phyloP scores from a whole-genome alignment of 176 grass and related monocot species.

The Lolium perenne region DNA sequence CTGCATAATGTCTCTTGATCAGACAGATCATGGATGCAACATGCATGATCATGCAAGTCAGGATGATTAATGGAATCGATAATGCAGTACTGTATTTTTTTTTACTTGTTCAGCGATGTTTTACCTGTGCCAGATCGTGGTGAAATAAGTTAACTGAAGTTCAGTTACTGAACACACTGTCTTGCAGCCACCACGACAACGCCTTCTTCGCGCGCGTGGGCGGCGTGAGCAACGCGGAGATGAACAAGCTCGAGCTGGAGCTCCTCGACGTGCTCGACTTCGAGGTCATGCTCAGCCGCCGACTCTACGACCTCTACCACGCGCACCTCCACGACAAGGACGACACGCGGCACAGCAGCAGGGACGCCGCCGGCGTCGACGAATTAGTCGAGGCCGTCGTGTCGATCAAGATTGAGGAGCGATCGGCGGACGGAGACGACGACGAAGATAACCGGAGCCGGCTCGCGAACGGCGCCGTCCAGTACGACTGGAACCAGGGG shows the following conservation, averaged over 20 bases:
- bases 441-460: not conserved
- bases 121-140: not conserved
- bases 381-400: not conserved
- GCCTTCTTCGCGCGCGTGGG: constrained; percentile 94
- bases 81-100: no score
- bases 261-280: constrained; percentile 80
- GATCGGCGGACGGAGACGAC: not conserved
- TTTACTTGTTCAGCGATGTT: not conserved
- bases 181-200: constrained; percentile 83
- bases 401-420: not conserved
- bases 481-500: constrained; percentile 25
- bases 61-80: not conserved
- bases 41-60: not conserved
- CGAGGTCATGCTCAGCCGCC: constrained; percentile 55
- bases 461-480: constrained; percentile 11
- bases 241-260: constrained; percentile 90
- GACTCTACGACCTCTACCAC: constrained; percentile 61
- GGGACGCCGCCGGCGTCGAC: not conserved
- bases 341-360: constrained; percentile 38
- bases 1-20: not conserved
- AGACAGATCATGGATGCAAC: not conserved
- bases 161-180: not conserved
- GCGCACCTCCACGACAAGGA: constrained; percentile 56
- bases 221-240: constrained; percentile 87
- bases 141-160: not conserved